These are phyloP conservation scores for Zymoseptoria ardabiliae DNA, from an alignment of 2,329 filamentous ascomycete species.

Conservation along the genomic window DNA sequence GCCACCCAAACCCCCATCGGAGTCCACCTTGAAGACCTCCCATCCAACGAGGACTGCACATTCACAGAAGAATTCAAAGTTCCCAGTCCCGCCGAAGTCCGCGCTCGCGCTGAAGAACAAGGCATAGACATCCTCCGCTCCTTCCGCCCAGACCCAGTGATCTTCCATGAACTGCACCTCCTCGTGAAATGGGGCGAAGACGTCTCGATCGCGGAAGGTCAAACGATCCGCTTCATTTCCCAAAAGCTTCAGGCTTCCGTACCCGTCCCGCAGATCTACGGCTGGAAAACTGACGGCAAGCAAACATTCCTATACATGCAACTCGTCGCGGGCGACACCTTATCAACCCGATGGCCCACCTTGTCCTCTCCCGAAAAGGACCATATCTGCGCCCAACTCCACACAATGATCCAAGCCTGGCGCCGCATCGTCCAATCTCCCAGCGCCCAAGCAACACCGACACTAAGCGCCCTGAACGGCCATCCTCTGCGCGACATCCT, in stretches of 20 bases:
- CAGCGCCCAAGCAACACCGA: neutral
- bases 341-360: neutral
- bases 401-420: neutral
- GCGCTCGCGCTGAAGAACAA: neutral
- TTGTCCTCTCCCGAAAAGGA: neutral
- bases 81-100: neutral
- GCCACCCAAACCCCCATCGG: neutral
- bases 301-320: conserved; percentile 5
- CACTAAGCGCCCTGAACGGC: neutral
- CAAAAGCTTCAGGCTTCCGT: neutral
- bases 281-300: neutral
- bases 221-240: neutral
- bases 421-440: neutral
- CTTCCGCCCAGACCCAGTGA: conserved; percentile 1
- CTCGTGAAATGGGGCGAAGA: conserved; percentile 4
- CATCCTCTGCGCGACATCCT: neutral
- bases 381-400: neutral
- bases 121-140: neutral
- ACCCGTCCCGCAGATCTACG: conserved; percentile 1
- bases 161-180: neutral
- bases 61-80: neutral
- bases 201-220: conserved; percentile 1
- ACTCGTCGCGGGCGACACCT: neutral
- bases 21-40: neutral
- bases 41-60: neutral